Percentiles rank a stretch among this genome's conserved stretches.
These are phyloP conservation scores for Lasiosphaeriaceae sp. DNA, from an alignment of 495 filamentous ascomycete genomes.

Conservation along the genomic window DNA sequence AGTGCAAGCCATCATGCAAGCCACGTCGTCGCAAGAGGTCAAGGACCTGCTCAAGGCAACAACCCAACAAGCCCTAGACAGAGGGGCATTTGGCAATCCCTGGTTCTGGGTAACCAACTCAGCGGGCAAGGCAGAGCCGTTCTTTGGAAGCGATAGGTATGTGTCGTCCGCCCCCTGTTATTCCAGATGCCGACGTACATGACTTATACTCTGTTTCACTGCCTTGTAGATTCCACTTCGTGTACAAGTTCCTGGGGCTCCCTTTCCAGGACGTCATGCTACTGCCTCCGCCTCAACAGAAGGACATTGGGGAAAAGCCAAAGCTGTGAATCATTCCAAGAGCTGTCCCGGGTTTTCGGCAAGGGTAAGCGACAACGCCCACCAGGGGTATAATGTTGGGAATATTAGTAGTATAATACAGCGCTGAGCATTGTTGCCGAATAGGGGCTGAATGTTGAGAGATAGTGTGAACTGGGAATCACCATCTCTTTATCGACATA, in stretches of 20 bases:
- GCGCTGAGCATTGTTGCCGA: too few species aligned
- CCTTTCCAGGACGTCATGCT: conserved; percentile 34
- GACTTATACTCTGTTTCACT: conserved; percentile 12
- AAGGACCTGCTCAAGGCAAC: conserved; percentile 57
- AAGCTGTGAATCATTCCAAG: conserved; percentile 16
- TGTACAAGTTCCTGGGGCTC: conserved; percentile 39
- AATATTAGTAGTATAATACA: too few species aligned
- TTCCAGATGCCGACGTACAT: not conserved
- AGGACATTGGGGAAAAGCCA: conserved; percentile 3
- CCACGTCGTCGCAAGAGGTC: conserved; percentile 43
- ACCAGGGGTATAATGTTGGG: too few species aligned
- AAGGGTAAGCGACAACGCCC: too few species aligned
- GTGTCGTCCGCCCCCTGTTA: conserved; percentile 2
- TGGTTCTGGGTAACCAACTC: conserved; percentile 71
- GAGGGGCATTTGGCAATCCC: conserved; percentile 69
- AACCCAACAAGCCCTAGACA: conserved; percentile 56
- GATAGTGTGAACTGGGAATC: too few species aligned
- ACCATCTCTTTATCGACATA: too few species aligned
- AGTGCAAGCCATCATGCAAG: conserved; percentile 49
- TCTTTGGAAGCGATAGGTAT: conserved; percentile 75
- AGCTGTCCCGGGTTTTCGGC: not conserved
- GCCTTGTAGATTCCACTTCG: conserved; percentile 28
- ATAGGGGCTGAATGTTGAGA: too few species aligned
- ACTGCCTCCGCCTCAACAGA: conserved; percentile 12
- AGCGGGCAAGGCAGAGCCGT: conserved; percentile 56